Evolutionary conservation across 768 basidiomycete species (phyloP).

Genomic region (Russula vinacea): DNA sequence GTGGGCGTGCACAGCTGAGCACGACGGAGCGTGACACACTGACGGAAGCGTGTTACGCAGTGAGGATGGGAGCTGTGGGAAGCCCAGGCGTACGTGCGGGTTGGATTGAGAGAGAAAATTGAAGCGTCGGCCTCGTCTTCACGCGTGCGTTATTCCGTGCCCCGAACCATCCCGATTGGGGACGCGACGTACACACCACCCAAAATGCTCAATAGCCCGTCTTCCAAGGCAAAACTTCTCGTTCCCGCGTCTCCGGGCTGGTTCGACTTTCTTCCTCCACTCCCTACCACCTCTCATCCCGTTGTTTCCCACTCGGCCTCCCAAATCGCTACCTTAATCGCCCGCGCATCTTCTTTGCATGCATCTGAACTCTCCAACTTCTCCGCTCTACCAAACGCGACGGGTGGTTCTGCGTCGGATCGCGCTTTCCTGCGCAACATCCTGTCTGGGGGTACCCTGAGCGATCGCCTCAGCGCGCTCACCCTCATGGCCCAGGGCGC

Average conservation of each 20-base stretch:
- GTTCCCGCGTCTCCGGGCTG: slow-evolving; percentile 47
- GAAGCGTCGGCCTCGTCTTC: no score
- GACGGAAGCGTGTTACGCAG: neutral
- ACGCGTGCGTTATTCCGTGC: no score
- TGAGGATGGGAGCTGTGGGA: no score
- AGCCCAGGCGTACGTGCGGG: no score
- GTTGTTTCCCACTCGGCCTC: slow-evolving; percentile 41
- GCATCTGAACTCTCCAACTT: slow-evolving; percentile 47
- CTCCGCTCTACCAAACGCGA: slow-evolving; percentile 49
- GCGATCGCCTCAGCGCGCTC: slow-evolving; percentile 40
- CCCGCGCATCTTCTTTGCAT: slow-evolving; percentile 50
- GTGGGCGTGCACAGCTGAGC: no score
- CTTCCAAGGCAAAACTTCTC: slow-evolving; percentile 31
- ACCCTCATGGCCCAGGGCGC: slow-evolving; percentile 49
- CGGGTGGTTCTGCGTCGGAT: slow-evolving; percentile 8
- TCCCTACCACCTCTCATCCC: slow-evolving; percentile 37
- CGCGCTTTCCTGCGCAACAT: slow-evolving; percentile 17
- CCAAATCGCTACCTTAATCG: slow-evolving; percentile 45
- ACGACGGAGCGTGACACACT: no score
- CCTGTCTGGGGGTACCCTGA: slow-evolving; percentile 35
- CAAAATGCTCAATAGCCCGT: neutral
- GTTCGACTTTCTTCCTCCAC: slow-evolving; percentile 49
- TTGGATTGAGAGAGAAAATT: no score
- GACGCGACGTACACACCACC: neutral
- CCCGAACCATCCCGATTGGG: neutral